A percentile compares a stretch with the other conserved stretches of the same genome.
Conservation (phyloP, 2,329 filamentous ascomycete genomes). For the Sclerotinia subarctica region DNA sequence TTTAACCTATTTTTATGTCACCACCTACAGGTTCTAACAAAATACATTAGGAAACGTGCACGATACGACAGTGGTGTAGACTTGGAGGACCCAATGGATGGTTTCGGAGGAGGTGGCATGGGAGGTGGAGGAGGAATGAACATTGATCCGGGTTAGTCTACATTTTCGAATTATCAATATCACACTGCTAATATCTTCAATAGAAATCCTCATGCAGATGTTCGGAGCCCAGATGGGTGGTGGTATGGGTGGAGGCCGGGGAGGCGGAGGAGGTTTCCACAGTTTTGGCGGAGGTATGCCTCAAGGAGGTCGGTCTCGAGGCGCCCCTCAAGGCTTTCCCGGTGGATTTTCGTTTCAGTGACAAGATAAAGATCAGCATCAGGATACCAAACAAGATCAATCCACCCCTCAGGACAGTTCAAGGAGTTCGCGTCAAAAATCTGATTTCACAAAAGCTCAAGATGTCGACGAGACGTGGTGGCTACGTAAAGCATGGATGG, state of each 20-base stretch:
- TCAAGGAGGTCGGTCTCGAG: conserved; percentile 33
- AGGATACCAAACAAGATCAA: conserved; percentile 15
- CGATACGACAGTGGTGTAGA: conserved; percentile 92
- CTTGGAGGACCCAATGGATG: conserved; percentile 78
- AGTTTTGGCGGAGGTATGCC: conserved; percentile 52
- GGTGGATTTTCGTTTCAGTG: conserved; percentile 58
- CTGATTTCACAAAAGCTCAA: conserved; percentile 23
- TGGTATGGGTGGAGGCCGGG: conserved; percentile 48
- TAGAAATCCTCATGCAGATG: conserved; percentile 40
- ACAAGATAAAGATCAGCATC: conserved; percentile 35
- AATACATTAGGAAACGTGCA: conserved; percentile 66
- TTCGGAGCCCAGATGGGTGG: conserved; percentile 39
- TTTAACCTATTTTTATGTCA: conserved; percentile 32
- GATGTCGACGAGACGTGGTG: conserved; percentile 24
- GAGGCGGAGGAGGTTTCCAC: conserved; percentile 49
- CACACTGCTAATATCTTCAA: conserved; percentile 1
- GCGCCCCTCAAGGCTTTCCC: conserved; percentile 43
- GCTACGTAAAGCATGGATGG: conserved; percentile 35
- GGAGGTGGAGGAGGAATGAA: conserved; percentile 47
- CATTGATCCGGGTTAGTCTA: conserved; percentile 34
- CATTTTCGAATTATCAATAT: background rate
- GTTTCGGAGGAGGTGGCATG: conserved; percentile 63
- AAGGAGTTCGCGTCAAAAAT: conserved; percentile 12
- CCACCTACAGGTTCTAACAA: conserved; percentile 40
- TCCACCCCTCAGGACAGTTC: conserved; percentile 5